A percentile compares a stretch with the other conserved stretches of the same genome.
These are phyloP conservation scores for Phanerochaete sordida DNA, from an alignment of 768 basidiomycete genomes.

Conservation along the genomic window DNA sequence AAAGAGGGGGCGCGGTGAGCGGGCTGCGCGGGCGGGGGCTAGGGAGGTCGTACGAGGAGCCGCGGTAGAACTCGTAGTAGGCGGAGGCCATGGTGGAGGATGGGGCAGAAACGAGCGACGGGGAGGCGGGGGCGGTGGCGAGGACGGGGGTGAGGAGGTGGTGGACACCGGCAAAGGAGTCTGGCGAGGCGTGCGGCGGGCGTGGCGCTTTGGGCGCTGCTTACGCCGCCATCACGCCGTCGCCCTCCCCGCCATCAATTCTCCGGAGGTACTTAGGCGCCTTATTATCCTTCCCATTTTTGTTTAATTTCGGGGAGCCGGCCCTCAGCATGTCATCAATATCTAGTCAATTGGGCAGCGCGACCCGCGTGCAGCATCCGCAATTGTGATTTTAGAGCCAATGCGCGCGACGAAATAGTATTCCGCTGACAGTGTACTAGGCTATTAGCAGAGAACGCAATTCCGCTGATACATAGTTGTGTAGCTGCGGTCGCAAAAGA, in stretches of 20 bases:
- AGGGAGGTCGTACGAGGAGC: conserved; percentile 68
- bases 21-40: not conserved
- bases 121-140: not conserved
- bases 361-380: too few species aligned
- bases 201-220: conserved; percentile 1
- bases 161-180: conserved; percentile 18
- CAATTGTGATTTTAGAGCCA: too few species aligned
- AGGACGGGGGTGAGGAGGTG: not conserved
- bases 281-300: not conserved
- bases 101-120: conserved; percentile 1
- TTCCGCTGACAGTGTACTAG: too few species aligned
- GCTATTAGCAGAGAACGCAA: too few species aligned
- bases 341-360: too few species aligned
- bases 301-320: too few species aligned
- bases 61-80: conserved; percentile 92
- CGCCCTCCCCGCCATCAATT: conserved; percentile 6
- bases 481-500: too few species aligned
- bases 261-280: not conserved
- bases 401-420: too few species aligned
- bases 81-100: conserved; percentile 64
- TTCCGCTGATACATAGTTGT: too few species aligned
- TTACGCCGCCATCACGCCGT: conserved; percentile 5
- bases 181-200: conserved; percentile 2
- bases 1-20: not conserved
- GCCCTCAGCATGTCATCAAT: too few species aligned